A percentile compares a stretch with the other conserved stretches of the same genome.
Conservation (phyloP, 345 rosid genomes). For the Euphorbia pulcherrima region DNA sequence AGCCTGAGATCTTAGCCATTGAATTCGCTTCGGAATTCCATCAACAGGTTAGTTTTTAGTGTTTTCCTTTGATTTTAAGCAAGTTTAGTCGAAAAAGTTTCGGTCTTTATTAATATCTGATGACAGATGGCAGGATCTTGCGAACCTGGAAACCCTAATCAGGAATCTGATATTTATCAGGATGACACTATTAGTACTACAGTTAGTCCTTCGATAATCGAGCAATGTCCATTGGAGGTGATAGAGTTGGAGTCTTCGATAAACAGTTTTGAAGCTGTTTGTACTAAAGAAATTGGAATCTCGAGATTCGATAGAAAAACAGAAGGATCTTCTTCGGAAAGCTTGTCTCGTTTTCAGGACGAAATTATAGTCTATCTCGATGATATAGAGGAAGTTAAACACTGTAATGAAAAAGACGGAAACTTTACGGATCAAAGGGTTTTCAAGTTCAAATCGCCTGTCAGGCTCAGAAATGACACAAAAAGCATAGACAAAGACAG, state of each 20-base stretch:
- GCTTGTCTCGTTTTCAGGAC: constrained; percentile 30
- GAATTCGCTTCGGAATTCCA: constrained; percentile 47
- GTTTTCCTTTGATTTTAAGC: not conserved
- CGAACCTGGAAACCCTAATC: not conserved
- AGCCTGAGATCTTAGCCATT: constrained; percentile 47
- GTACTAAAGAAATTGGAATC: constrained; percentile 9
- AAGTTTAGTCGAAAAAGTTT: not conserved
- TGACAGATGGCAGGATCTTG: constrained; percentile 22
- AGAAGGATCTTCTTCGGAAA: constrained; percentile 37
- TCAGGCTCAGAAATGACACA: not conserved
- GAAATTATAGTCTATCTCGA: constrained; percentile 45
- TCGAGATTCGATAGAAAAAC: not conserved
- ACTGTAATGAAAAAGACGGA: constrained; percentile 24
- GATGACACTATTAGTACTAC: constrained; percentile 25
- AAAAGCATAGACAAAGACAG: not conserved
- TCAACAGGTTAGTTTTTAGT: constrained; percentile 30
- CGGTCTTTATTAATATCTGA: not conserved
- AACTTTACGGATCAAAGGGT: constrained; percentile 45
- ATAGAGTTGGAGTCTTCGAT: constrained; percentile 14
- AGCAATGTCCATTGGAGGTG: constrained; percentile 31
- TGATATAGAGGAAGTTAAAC: constrained; percentile 48
- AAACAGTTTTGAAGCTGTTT: not conserved
- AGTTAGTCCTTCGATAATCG: constrained; percentile 22
- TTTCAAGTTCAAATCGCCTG: constrained; percentile 50
- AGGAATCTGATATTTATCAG: not conserved